Base-by-base conservation (phyloP, 2,329 filamentous ascomycete genomes). In the Trichoderma sp. region DNA sequence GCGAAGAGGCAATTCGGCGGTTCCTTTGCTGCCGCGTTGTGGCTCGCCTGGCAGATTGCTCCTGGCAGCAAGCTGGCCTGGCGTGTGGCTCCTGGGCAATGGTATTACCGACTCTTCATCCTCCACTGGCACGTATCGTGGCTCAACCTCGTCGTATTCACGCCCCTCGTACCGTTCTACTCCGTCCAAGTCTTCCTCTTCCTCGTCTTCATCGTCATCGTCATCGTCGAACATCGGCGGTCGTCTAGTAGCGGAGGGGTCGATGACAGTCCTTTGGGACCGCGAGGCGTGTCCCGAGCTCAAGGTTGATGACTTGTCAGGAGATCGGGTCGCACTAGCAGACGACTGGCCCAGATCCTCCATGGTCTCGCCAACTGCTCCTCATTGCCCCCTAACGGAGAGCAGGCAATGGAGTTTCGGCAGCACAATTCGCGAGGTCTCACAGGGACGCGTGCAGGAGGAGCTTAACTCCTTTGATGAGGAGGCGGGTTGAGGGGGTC, bases 11-110 rank as follows among this genome's bases (percentile, higher is more conserved):
- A 88, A 83, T 73, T 91, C 89, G 31, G 89, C 87, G 33, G 87
- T 82, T 78, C 56, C 73, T 29, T 56, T 75, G 24, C 50, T 59
- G 59, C 88, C 89, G 69, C 86, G 85, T 75, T 87, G 86, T 76
- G 85, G 85, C 73, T 87, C 86, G 76, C 88, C 80, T 69, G 68
- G 68, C 11, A 41, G 24, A n/a, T 79, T 87, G 83, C 88, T 90
- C 84, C 89, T 91, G 78, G 88, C 91, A 14, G 91, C 84, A 56
- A 92, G 86, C 79, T 91, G 90, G 75, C 90, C 90, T 1, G 90
- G 90, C 1, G 90, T 92, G 81, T 92, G 90, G 80, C 88, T 91
- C 78, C 90, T 87, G 33, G 86, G 84, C 62, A 89, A 81, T 65
- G 86, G 83, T 72, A 83, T 33, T 9, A 83, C 29, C 12, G 71